A percentile compares a stretch with the other conserved stretches of the same genome.
Evolutionary conservation across 2,329 filamentous ascomycete genomes (phyloP).

Genomic region (Clonostachys chloroleuca): DNA sequence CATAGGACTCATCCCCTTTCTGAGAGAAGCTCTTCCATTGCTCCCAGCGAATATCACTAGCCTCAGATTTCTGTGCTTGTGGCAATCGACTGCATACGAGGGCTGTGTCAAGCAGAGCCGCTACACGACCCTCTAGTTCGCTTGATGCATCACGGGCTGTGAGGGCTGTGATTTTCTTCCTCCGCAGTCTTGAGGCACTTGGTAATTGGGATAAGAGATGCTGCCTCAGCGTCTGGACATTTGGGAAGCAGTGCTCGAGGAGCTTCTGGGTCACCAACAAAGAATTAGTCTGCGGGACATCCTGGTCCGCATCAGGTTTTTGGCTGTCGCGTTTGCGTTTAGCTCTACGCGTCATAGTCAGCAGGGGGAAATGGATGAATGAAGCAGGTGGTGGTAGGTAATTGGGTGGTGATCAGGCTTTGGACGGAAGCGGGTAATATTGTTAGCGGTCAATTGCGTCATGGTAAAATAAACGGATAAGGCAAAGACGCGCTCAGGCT

Average conservation of each 20-base stretch:
- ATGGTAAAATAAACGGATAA: too few species aligned
- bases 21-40: constrained; percentile 61
- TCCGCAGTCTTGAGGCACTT: constrained; percentile 56
- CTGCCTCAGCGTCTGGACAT: constrained; percentile 62
- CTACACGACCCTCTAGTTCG: constrained; percentile 37
- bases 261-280: constrained; percentile 47
- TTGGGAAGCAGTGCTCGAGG: constrained; percentile 63
- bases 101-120: constrained; percentile 61
- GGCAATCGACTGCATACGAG: constrained; percentile 53
- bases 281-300: not conserved
- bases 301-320: constrained; percentile 2
- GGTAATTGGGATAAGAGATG: constrained; percentile 67
- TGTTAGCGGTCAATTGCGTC: too few species aligned
- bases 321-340: constrained; percentile 18
- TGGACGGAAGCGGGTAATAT: not conserved
- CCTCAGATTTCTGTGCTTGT: constrained; percentile 5
- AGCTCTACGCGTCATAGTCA: not conserved
- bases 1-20: constrained; percentile 50
- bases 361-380: not conserved
- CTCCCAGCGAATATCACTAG: constrained; percentile 37
- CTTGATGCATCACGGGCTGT: constrained; percentile 19
- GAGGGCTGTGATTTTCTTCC: constrained; percentile 49
- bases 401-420: not conserved
- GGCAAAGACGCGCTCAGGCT: too few species aligned
- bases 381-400: not conserved